These are phyloP conservation scores for Elsinoe ampelina DNA, from an alignment of 2,329 filamentous ascomycete genomes.

Conservation along the genomic window DNA sequence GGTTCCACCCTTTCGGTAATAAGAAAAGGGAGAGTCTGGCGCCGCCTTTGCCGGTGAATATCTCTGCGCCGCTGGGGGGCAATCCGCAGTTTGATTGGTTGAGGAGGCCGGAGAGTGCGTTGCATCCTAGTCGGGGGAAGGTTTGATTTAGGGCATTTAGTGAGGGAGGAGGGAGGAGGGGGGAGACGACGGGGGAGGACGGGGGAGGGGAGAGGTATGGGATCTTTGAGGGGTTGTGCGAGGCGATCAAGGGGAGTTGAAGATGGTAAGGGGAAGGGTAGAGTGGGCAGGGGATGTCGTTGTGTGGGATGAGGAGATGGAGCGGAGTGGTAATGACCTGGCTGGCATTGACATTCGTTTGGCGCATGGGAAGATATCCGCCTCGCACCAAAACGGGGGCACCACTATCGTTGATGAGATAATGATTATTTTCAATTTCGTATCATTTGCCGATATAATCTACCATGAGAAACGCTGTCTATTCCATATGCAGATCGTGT, in stretches of 20 bases:
- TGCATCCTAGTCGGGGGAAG: constrained; percentile 39
- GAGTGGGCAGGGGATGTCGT: too few species aligned
- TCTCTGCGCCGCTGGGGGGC: constrained; percentile 47
- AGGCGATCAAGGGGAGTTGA: too few species aligned
- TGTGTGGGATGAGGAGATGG: background rate
- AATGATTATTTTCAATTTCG: background rate
- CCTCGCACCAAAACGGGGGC: background rate
- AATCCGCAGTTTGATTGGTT: constrained; percentile 47
- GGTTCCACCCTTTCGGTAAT: constrained; percentile 20
- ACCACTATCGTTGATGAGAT: constrained; percentile 3
- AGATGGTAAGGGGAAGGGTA: too few species aligned
- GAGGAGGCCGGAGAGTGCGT: constrained; percentile 46
- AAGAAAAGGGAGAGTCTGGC: constrained; percentile 32
- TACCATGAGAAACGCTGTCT: background rate
- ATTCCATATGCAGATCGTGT: background rate
- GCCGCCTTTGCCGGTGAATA: constrained; percentile 40
- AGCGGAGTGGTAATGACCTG: background rate
- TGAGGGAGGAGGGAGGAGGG: background rate
- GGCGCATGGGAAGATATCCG: background rate
- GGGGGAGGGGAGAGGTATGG: background rate
- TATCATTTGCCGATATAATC: background rate
- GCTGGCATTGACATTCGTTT: background rate
- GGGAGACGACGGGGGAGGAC: background rate
- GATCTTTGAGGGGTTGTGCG: too few species aligned
- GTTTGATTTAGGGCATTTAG: constrained; percentile 17